phyloP scores from a whole-genome alignment of 139 green algal species.

The Asterochloris erici region DNA sequence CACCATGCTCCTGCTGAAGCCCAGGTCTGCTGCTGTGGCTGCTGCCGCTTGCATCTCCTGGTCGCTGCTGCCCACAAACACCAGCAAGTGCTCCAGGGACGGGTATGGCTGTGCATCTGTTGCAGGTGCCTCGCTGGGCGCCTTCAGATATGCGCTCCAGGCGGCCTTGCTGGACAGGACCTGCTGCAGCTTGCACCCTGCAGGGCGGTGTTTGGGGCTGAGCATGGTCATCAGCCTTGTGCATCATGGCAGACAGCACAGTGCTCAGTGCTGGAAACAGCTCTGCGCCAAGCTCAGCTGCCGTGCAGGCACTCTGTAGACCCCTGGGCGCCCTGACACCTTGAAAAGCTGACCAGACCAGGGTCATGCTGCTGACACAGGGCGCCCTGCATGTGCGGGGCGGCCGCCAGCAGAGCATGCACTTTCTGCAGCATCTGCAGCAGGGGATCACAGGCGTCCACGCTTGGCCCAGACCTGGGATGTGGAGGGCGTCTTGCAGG shows the following conservation, averaged over 20 bases:
- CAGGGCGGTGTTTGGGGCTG: neutral
- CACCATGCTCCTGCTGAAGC: neutral
- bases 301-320: too few relatives aligned
- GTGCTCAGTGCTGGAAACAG: neutral
- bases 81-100: neutral
- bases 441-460: too few relatives aligned
- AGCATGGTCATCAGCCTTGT: neutral
- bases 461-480: too few relatives aligned
- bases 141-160: neutral
- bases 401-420: too few relatives aligned
- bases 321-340: too few relatives aligned
- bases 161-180: neutral
- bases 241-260: neutral
- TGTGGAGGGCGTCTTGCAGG: conserved; percentile 15
- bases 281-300: neutral
- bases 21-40: neutral
- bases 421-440: too few relatives aligned
- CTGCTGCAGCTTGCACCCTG: neutral
- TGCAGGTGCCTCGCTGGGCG: neutral
- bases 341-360: too few relatives aligned
- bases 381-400: too few relatives aligned
- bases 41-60: neutral
- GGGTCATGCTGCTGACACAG: too few relatives aligned
- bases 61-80: neutral
- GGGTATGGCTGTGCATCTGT: neutral